These are phyloP conservation scores for Penicillium sp. DNA, from an alignment of 2,329 filamentous ascomycete genomes.

Conservation along the genomic window DNA sequence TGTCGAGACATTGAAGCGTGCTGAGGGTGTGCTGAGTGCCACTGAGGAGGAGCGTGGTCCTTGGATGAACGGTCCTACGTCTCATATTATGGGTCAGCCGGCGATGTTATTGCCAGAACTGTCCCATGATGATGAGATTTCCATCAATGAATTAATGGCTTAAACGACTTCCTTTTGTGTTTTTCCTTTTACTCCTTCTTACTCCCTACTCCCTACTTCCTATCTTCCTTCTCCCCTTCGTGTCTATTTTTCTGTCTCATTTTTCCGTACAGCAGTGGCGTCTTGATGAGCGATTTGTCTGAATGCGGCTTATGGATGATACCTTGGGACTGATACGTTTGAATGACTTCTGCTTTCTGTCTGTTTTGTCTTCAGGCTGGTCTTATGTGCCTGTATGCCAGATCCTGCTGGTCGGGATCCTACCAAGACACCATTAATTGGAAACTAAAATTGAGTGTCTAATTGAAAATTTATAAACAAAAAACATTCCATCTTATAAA, in stretches of 20 bases:
- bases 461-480: neutral
- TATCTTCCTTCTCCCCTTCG: neutral
- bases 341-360: conserved; percentile 9
- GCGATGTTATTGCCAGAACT: conserved; percentile 33
- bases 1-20: conserved; percentile 80
- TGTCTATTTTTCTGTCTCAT: conserved; percentile 13
- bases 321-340: conserved; percentile 17
- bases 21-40: conserved; percentile 76
- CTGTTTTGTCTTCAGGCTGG: neutral
- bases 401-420: conserved; percentile 12
- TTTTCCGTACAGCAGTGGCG: conserved; percentile 24
- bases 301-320: conserved; percentile 20
- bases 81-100: conserved; percentile 37
- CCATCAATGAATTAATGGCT: conserved; percentile 37
- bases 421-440: neutral
- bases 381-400: neutral
- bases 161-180: conserved; percentile 18
- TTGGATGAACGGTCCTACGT: conserved; percentile 55
- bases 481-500: neutral
- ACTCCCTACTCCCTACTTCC: neutral
- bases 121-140: conserved; percentile 30
- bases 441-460: neutral
- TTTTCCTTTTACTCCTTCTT: neutral
- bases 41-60: conserved; percentile 84
- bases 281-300: conserved; percentile 22